These are phyloP conservation scores for Colletotrichum abscissum DNA, from an alignment of 2,329 filamentous ascomycete species.

Conservation along the genomic window DNA sequence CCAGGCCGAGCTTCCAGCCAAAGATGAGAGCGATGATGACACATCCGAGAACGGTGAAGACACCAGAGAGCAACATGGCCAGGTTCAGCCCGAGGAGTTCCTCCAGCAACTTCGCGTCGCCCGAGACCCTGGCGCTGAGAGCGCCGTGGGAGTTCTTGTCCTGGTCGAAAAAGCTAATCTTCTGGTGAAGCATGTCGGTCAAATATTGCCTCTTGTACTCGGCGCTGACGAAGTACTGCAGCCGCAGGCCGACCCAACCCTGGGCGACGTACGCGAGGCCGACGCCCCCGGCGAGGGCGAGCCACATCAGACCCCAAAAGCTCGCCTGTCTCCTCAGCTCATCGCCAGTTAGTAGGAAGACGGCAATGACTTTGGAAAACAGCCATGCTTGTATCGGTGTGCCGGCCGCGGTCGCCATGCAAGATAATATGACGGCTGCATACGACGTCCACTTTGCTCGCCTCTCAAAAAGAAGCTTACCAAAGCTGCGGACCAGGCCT, in stretches of 20 bases:
- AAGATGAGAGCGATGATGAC: conserved; percentile 44
- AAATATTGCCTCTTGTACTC: conserved; percentile 42
- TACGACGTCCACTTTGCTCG: conserved; percentile 40
- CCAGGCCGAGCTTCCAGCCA: conserved; percentile 51
- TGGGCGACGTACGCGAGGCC: conserved; percentile 42
- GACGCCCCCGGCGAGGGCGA: conserved; percentile 43
- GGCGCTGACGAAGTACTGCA: conserved; percentile 34
- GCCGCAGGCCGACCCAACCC: conserved; percentile 38
- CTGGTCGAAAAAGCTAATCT: conserved; percentile 43
- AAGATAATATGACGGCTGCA: conserved; percentile 39
- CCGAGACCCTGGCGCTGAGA: conserved; percentile 41
- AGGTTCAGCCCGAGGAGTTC: conserved; percentile 46
- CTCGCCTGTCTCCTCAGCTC: conserved; percentile 26
- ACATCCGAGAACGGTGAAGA: conserved; percentile 45
- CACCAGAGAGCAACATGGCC: conserved; percentile 42
- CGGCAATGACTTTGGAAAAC: conserved; percentile 41
- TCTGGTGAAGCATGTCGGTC: conserved; percentile 43
- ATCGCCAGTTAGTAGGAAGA: conserved; percentile 40
- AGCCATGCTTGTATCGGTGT: conserved; percentile 45
- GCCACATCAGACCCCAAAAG: conserved; percentile 47
- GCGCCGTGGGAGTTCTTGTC: conserved; percentile 43
- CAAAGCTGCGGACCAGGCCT: conserved; percentile 31
- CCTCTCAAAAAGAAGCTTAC: conserved; percentile 38
- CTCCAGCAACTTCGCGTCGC: conserved; percentile 46
- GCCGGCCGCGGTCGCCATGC: conserved; percentile 41